These are phyloP conservation scores for Saxispiralis lemnorum DNA, from an alignment of 495 filamentous ascomycete species.

Conservation along the genomic window DNA sequence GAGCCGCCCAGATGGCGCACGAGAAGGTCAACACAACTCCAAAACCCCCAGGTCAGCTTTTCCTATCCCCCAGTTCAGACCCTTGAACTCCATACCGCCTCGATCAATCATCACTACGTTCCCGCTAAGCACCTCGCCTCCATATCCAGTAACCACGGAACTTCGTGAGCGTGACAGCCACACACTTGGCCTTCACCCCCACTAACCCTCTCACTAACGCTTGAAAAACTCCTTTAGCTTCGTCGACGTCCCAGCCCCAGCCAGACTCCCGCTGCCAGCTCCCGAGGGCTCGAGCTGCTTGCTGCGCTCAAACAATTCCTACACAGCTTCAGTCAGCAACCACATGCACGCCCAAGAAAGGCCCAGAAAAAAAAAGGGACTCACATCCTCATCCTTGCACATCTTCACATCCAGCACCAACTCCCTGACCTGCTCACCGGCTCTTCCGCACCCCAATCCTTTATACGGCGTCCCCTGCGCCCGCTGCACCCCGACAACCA, in stretches of 20 bases:
- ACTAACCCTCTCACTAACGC: constrained; percentile 7
- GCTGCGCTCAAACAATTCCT: constrained; percentile 17
- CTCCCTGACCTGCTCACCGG: constrained; percentile 42
- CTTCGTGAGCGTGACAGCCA: too few relatives aligned
- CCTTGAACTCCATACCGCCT: too few relatives aligned
- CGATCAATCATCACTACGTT: too few relatives aligned
- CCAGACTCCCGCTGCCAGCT: background rate
- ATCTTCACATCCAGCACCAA: constrained; percentile 53
- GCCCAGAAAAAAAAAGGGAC: constrained; percentile 5
- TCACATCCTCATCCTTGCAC: constrained; percentile 42
- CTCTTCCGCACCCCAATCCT: constrained; percentile 33
- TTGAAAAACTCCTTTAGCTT: constrained; percentile 16
- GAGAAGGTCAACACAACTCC: too few relatives aligned
- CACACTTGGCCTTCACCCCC: background rate
- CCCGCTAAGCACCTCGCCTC: too few relatives aligned
- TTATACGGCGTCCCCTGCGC: constrained; percentile 76
- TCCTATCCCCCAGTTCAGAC: too few relatives aligned
- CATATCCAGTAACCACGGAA: background rate
- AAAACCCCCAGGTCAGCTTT: too few relatives aligned
- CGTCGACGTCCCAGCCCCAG: constrained; percentile 3
- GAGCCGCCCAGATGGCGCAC: too few relatives aligned
- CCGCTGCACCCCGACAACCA: constrained; percentile 73
- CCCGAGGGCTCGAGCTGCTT: constrained; percentile 13
- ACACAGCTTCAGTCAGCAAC: constrained; percentile 2
- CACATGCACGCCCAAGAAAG: background rate